Evolutionary conservation across 306 rosid species (phyloP).

Genomic region (Ormosia semicastrata): DNA sequence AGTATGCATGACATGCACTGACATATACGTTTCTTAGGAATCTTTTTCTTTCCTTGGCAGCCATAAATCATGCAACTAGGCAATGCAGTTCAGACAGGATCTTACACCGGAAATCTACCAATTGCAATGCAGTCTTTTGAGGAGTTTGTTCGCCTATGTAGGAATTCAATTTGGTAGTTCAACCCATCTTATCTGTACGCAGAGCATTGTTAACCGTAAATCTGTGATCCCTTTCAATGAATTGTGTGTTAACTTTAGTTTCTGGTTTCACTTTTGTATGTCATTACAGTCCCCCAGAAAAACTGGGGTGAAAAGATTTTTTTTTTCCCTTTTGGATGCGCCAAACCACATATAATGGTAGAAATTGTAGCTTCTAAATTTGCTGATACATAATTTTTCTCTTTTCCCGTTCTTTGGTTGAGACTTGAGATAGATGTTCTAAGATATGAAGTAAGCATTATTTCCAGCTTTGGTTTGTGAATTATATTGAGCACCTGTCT

Average conservation of each 20-base stretch:
- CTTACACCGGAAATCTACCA: slow-evolving; percentile 6
- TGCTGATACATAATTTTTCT: not conserved
- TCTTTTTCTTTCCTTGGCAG: slow-evolving; percentile 26
- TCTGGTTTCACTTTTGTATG: slow-evolving; percentile 35
- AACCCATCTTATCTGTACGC: slow-evolving; percentile 41
- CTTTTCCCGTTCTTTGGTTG: no score
- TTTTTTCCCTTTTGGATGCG: not conserved
- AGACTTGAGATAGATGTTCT: not conserved
- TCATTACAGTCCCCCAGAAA: not conserved
- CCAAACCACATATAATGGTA: not conserved
- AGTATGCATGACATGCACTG: not conserved
- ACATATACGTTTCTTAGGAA: slow-evolving; percentile 1
- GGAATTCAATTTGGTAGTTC: slow-evolving; percentile 44
- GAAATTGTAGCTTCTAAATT: not conserved
- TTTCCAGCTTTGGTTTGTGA: not conserved
- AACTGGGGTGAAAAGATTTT: not conserved
- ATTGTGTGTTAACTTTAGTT: slow-evolving; percentile 34
- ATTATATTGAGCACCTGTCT: not conserved
- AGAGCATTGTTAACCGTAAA: slow-evolving; percentile 31
- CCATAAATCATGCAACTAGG: slow-evolving; percentile 25
- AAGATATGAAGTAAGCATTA: not conserved
- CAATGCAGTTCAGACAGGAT: slow-evolving; percentile 11
- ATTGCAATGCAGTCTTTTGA: not conserved
- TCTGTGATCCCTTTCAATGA: slow-evolving; percentile 33
- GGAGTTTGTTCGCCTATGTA: slow-evolving; percentile 29